Evolutionary conservation across 176 grass and related monocot genomes (phyloP), one percentile per base, ranked within the genome.

Genomic region (Rhynchospora pubera): DNA sequence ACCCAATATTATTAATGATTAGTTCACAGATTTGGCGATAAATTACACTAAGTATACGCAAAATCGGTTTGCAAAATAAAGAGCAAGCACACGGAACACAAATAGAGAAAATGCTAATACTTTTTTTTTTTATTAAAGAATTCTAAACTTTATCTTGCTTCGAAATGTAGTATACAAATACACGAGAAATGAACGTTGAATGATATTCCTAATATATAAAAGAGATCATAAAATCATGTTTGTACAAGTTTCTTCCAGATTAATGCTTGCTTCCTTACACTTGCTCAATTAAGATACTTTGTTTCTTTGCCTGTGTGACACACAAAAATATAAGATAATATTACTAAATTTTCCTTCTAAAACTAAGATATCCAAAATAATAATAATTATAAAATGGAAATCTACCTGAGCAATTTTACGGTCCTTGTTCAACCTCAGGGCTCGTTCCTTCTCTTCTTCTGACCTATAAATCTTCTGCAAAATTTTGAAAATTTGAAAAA

Each of bases 381-480:
- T 61, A 59, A 24, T 15, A 43, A 75, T 61, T 55, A 11, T 52
- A 51, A 63, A 77, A 48, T 51, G 24, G 62, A 47, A 21, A 15
- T 62, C 47, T 89, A 97, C 92, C 92, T 89, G 88, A 47, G 95
- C 95, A 58, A 85, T 68, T 77, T 83, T 89, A 9, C 95, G 92
- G 55, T 94, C 90, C 87, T 87, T 97, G 56, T 97, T 94, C 50
- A 97, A 83, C 73, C 87, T 92, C 30, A 87, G 78, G 82, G 88
- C 86, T 75, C 95, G 78, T 60, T 79, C 95, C 86, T 97, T 97
- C 58, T 91, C 87, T 67, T 90, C 87, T 74, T 79, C 87, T 22
- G 85, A 89, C 79, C 95, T 91, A 46, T 84, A 91, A 39, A 97
- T 93, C 83, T 91, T 94, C 90, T 94, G 87, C 84, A 89, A 22